Evolutionary conservation across 305 asterid species (phyloP).

Genomic region (Fraxinus ornus): DNA sequence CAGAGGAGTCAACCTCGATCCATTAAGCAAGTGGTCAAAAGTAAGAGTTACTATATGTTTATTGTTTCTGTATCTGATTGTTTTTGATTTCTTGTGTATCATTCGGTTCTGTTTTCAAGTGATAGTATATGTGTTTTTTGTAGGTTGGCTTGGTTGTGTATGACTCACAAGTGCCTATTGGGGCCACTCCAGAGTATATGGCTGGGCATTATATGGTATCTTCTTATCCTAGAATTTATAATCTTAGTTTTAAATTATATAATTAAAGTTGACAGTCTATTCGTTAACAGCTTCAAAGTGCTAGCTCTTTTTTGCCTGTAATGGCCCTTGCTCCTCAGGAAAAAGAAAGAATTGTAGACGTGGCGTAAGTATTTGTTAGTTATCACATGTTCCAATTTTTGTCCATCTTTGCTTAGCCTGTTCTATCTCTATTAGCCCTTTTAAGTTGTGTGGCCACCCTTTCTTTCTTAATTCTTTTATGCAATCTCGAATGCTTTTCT

Average conservation of each 20-base stretch:
- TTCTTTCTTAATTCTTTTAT: not conserved
- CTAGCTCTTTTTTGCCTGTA: conserved; percentile 94
- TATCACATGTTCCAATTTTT: not conserved
- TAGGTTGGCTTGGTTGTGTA: conserved; percentile 95
- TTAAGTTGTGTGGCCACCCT: not conserved
- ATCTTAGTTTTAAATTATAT: not conserved
- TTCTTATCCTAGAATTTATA: conserved; percentile 15
- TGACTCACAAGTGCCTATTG: conserved; percentile 94
- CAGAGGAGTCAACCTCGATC: conserved; percentile 96
- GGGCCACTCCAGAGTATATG: conserved; percentile 97
- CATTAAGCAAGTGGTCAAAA: conserved; percentile 96
- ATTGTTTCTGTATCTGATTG: too few relatives aligned
- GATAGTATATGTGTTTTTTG: conserved; percentile 10
- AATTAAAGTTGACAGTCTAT: conserved; percentile 18
- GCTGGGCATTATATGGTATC: conserved; percentile 97
- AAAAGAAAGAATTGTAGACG: conserved; percentile 79
- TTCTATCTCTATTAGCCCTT: not conserved
- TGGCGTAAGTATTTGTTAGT: conserved; percentile 72
- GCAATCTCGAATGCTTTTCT: not conserved
- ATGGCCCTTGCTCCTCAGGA: conserved; percentile 99
- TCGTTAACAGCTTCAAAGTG: conserved; percentile 73
- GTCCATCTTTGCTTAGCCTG: not conserved
- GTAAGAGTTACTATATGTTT: conserved; percentile 37
- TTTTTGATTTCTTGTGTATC: not conserved
- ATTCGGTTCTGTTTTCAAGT: conserved; percentile 3